These are phyloP conservation scores for Trichoderma virens DNA, from an alignment of 495 filamentous ascomycete genomes.

Conservation along the genomic window DNA sequence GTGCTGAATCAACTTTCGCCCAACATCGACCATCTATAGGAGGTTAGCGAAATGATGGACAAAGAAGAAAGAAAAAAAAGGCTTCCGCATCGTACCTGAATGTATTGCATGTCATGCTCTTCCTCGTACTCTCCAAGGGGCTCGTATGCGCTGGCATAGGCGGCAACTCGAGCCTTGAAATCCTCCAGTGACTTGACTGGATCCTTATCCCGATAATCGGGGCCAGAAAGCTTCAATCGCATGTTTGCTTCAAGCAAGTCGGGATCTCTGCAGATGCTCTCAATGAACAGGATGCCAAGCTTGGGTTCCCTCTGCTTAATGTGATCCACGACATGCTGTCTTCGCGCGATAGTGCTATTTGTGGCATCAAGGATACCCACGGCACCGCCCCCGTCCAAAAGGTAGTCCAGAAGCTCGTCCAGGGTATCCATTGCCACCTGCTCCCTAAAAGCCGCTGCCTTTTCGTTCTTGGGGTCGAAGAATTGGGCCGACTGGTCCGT, in stretches of 20 bases:
- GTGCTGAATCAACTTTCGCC: slow-evolving; percentile 83
- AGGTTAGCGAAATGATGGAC: background rate
- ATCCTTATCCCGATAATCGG: slow-evolving; percentile 92
- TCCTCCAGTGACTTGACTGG: slow-evolving; percentile 73
- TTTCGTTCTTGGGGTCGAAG: slow-evolving; percentile 85
- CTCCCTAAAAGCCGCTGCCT: slow-evolving; percentile 76
- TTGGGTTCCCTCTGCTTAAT: slow-evolving; percentile 78
- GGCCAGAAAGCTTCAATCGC: slow-evolving; percentile 93
- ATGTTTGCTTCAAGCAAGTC: slow-evolving; percentile 90
- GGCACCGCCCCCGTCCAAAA: slow-evolving; percentile 72
- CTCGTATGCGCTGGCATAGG: slow-evolving; percentile 89
- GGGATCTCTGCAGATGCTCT: slow-evolving; percentile 82
- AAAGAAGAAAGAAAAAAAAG: background rate
- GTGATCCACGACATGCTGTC: slow-evolving; percentile 73
- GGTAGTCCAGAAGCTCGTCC: slow-evolving; percentile 83
- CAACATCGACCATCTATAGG: slow-evolving; percentile 87
- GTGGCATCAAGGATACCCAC: slow-evolving; percentile 98
- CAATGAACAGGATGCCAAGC: slow-evolving; percentile 85
- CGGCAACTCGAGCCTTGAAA: slow-evolving; percentile 87
- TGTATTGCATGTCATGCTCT: slow-evolving; percentile 77
- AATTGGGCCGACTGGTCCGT: slow-evolving; percentile 88
- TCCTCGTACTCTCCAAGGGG: slow-evolving; percentile 90
- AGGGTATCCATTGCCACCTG: slow-evolving; percentile 87
- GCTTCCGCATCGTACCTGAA: slow-evolving; percentile 50
- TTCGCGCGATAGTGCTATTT: slow-evolving; percentile 83